phyloP scores from a whole-genome alignment of 1,284 basidiomycete species.

The Trichosporon sp. region DNA sequence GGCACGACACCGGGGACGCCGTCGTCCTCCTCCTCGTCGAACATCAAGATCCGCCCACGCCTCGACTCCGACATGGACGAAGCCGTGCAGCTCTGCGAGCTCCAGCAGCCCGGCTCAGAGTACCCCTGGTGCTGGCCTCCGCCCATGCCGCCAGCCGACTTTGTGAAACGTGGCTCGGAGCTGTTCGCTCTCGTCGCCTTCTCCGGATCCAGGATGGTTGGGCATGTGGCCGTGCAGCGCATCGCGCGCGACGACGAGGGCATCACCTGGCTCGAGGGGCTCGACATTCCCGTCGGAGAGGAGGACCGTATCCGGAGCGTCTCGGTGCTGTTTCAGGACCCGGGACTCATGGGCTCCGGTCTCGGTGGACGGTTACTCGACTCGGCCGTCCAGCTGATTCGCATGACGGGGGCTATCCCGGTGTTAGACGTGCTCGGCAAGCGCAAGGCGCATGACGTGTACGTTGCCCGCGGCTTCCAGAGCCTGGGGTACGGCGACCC shows the following conservation, averaged over 20 bases:
- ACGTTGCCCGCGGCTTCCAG: constrained; percentile 4
- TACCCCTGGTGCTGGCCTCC: constrained; percentile 18
- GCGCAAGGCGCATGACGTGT: background rate
- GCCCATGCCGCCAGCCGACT: constrained; percentile 7
- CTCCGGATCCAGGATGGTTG: background rate
- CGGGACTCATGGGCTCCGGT: background rate
- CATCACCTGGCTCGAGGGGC: background rate
- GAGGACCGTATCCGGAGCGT: background rate
- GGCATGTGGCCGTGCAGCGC: constrained; percentile 8
- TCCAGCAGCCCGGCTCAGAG: background rate
- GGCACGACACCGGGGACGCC: background rate
- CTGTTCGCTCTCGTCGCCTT: background rate
- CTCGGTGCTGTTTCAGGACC: constrained; percentile 1
- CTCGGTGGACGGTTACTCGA: constrained; percentile 7
- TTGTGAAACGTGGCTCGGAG: background rate
- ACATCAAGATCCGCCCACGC: background rate
- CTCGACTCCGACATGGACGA: background rate
- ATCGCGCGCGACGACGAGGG: constrained; percentile 9
- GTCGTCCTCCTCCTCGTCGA: background rate
- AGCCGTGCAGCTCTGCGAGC: background rate
- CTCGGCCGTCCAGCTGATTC: background rate
- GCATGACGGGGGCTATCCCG: background rate
- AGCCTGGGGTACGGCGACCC: background rate
- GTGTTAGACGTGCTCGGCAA: constrained; percentile 7
- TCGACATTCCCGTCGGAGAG: background rate